These are phyloP conservation scores for Rheum nobile DNA, from an alignment of 148 eudicot species.

Conservation along the genomic window DNA sequence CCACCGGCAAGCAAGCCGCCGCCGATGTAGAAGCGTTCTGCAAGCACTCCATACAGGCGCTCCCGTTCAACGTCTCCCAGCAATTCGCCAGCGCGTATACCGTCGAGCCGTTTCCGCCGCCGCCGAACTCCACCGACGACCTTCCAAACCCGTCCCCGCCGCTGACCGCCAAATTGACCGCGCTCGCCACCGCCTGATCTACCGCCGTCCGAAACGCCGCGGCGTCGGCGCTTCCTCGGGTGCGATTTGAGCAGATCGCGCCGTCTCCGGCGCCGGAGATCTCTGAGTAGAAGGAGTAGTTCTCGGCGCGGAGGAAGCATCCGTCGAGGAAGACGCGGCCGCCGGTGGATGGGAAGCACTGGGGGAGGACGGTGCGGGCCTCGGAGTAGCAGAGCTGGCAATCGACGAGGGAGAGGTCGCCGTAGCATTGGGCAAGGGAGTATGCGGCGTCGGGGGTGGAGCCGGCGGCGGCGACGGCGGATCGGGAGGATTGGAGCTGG, in stretches of 20 bases:
- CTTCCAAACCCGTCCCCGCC: constrained; percentile 22
- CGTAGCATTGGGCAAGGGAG: constrained; percentile 49
- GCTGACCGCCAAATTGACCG: not conserved
- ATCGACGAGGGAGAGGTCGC: constrained; percentile 40
- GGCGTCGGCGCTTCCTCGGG: constrained; percentile 6
- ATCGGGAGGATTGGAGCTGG: constrained; percentile 21
- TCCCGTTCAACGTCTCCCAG: constrained; percentile 35
- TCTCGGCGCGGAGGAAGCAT: constrained; percentile 38
- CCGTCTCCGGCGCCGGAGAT: constrained; percentile 21
- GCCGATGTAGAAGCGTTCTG: constrained; percentile 30
- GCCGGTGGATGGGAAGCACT: constrained; percentile 30
- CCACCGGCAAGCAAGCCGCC: constrained; percentile 36
- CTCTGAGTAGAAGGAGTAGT: constrained; percentile 29
- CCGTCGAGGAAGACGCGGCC: constrained; percentile 42
- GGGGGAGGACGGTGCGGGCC: constrained; percentile 38
- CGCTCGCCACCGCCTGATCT: constrained; percentile 19
- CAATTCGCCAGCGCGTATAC: constrained; percentile 40
- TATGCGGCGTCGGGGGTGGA: constrained; percentile 26
- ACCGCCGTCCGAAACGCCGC: constrained; percentile 22
- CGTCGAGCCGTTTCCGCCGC: constrained; percentile 23
- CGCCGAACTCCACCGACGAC: constrained; percentile 12
- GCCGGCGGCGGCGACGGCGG: constrained; percentile 27
- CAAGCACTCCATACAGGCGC: constrained; percentile 33
- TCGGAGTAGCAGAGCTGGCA: constrained; percentile 43
- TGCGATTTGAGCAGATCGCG: constrained; percentile 25